Percentiles rank a stretch among this genome's conserved stretches.
phyloP scores from a whole-genome alignment of 164 flowering plant genomes.

The Pachysandra terminalis region DNA sequence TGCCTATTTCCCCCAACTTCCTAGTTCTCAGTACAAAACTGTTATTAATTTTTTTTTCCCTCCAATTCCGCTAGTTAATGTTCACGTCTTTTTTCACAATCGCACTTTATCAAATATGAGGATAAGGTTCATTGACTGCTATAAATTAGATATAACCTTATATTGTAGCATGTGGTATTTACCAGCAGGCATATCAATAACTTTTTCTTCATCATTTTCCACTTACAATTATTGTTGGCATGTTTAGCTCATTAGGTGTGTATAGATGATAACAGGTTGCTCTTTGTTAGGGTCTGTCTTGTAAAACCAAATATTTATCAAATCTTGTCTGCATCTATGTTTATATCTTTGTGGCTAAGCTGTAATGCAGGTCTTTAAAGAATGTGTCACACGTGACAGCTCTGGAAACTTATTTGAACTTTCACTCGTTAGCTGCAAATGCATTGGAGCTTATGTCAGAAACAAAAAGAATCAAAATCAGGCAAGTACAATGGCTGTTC shows the following conservation, averaged over 20 bases:
- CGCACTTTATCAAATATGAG: background rate
- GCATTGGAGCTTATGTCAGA: conserved; percentile 88
- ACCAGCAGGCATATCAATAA: no score
- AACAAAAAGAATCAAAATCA: conserved; percentile 95
- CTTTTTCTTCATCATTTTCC: no score
- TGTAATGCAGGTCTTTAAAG: conserved; percentile 70
- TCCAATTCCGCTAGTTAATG: background rate
- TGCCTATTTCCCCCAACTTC: background rate
- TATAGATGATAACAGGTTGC: background rate
- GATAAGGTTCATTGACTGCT: background rate
- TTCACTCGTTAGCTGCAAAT: conserved; percentile 71
- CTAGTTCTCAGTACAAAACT: no score
- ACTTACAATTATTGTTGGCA: no score
- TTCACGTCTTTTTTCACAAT: background rate
- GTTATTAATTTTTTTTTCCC: accelerated
- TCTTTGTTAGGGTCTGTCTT: background rate
- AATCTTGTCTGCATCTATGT: background rate
- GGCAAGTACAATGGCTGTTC: conserved; percentile 28
- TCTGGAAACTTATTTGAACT: conserved; percentile 78
- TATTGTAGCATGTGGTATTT: background rate
- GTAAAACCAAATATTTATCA: background rate
- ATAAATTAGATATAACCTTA: background rate
- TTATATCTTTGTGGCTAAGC: background rate
- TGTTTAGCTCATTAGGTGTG: background rate
- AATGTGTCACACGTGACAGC: conserved; percentile 45